These are phyloP conservation scores for Eimeria sp. DNA, from an alignment of 169 alveolate genomes.

Conservation along the genomic window DNA sequence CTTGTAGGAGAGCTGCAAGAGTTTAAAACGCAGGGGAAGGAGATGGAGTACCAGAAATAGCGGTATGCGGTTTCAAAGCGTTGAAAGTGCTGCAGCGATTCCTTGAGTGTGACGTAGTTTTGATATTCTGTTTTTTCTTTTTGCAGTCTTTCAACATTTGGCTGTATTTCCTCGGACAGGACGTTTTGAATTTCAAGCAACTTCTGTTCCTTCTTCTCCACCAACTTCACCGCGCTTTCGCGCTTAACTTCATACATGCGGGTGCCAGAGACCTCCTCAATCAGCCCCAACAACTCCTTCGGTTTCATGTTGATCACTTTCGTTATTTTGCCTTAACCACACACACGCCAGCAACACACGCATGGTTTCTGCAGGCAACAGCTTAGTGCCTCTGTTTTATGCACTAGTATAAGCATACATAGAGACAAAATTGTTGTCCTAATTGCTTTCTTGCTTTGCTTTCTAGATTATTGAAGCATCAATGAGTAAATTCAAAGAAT, in stretches of 20 bases:
- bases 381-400: not conserved
- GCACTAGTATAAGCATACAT: not conserved
- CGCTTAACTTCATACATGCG: slow-evolving; percentile 97
- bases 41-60: slow-evolving; percentile 32
- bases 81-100: slow-evolving; percentile 56
- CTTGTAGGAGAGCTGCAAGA: not conserved
- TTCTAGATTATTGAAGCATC: no score
- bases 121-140: slow-evolving; percentile 85
- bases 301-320: slow-evolving; percentile 99
- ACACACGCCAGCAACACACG: not conserved
- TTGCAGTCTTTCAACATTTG: slow-evolving; percentile 87
- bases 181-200: slow-evolving; percentile 86
- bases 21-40: not conserved
- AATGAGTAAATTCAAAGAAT: no score
- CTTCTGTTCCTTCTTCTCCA: slow-evolving; percentile 93
- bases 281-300: slow-evolving; percentile 95
- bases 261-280: slow-evolving; percentile 99
- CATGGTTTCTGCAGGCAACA: not conserved
- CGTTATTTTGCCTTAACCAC: slow-evolving; percentile 95
- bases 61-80: slow-evolving; percentile 75
- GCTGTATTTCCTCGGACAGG: slow-evolving; percentile 87
- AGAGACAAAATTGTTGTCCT: no score
- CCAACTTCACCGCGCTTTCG: slow-evolving; percentile 94
- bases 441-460: no score
- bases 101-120: slow-evolving; percentile 47